A percentile compares a stretch with the other conserved stretches of the same genome.
Evolutionary conservation across 768 basidiomycete genomes (phyloP).

Genomic region (Suillus cothurnatus): DNA sequence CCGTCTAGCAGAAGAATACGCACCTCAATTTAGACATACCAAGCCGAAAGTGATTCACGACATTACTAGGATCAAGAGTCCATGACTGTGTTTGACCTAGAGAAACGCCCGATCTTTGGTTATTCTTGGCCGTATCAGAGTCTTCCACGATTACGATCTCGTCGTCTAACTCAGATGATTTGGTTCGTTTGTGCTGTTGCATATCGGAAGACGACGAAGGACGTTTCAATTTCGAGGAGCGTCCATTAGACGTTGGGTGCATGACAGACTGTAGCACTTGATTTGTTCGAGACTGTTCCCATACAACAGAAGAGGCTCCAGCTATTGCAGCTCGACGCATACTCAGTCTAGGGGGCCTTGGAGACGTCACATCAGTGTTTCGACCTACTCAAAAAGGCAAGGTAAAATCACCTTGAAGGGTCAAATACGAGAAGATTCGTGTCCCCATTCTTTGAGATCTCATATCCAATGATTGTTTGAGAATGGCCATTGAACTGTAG

Average conservation of each 20-base stretch:
- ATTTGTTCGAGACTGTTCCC: constrained; percentile 18
- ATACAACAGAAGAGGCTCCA: constrained; percentile 6
- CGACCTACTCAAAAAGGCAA: neutral
- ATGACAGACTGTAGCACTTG: constrained; percentile 7
- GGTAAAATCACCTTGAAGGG: constrained; percentile 59
- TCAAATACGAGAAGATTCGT: constrained; percentile 77
- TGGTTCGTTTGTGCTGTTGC: constrained; percentile 31
- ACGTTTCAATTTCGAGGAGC: constrained; percentile 20
- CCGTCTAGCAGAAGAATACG: constrained; percentile 22
- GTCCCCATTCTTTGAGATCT: constrained; percentile 57
- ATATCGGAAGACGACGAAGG: constrained; percentile 24
- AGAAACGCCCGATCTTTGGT: constrained; percentile 3
- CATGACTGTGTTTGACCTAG: neutral
- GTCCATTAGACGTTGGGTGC: constrained; percentile 13
- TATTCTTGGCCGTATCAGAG: constrained; percentile 14
- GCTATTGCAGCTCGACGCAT: constrained; percentile 26
- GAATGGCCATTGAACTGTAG: constrained; percentile 87
- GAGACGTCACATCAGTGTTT: neutral
- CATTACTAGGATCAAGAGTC: constrained; percentile 31
- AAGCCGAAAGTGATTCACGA: constrained; percentile 54
- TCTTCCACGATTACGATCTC: constrained; percentile 27
- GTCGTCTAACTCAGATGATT: constrained; percentile 26
- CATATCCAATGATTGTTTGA: constrained; percentile 84
- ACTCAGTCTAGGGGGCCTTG: neutral
- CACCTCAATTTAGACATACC: constrained; percentile 44